Conservation (phyloP, 148 eudicot species). For the Oxyria digyna region DNA sequence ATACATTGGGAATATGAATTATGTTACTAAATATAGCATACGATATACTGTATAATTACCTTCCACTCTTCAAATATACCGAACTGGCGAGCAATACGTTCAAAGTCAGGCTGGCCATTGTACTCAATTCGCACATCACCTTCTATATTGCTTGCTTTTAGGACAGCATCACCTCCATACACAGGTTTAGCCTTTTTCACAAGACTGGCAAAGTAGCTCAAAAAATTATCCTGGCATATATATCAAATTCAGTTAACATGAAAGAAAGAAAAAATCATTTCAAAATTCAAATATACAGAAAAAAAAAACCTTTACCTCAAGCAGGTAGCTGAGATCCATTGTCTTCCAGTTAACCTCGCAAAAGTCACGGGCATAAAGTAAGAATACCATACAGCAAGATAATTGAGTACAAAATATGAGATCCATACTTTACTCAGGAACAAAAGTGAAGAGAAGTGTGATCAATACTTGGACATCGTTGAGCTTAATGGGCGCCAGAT, state of each 20-base stretch:
- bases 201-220: slow-evolving; percentile 56
- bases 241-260: not conserved
- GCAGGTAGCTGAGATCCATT: slow-evolving; percentile 82
- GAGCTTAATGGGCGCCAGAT: slow-evolving; percentile 90
- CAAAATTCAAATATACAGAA: not conserved
- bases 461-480: slow-evolving; percentile 56
- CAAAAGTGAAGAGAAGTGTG: slow-evolving; percentile 15
- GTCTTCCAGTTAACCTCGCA: slow-evolving; percentile 88
- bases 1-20: not conserved
- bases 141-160: slow-evolving; percentile 47
- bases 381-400: not conserved
- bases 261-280: slow-evolving; percentile 8
- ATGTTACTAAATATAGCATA: not conserved
- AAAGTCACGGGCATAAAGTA: slow-evolving; percentile 6
- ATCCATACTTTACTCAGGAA: not conserved
- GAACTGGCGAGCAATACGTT: slow-evolving; percentile 65
- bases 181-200: slow-evolving; percentile 60
- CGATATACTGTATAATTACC: slow-evolving; percentile 28
- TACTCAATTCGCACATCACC: slow-evolving; percentile 78
- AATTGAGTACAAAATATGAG: not conserved
- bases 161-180: slow-evolving; percentile 37
- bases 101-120: slow-evolving; percentile 58
- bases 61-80: slow-evolving; percentile 99
- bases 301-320: slow-evolving; percentile 48
- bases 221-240: slow-evolving; percentile 51